Evolutionary conservation across 148 eudicot genomes (phyloP).

Genomic region (Hydrangea macrophylla): DNA sequence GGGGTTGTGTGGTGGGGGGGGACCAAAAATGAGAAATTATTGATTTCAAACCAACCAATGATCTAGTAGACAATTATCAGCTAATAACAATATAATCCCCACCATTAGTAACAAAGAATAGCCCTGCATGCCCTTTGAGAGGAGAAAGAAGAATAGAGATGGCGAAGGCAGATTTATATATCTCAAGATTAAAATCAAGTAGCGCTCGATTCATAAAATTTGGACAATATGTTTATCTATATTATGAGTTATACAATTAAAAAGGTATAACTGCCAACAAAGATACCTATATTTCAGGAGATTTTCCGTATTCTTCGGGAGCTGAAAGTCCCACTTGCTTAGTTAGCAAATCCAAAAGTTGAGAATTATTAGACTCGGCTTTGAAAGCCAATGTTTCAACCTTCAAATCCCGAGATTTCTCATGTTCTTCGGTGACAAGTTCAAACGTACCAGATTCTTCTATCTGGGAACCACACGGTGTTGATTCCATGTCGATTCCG

Average conservation of each 20-base stretch:
- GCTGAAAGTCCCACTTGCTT: conserved; percentile 39
- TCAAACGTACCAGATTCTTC: conserved; percentile 10
- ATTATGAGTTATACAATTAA: not conserved
- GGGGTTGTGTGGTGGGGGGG: too few species aligned
- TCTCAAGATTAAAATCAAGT: not conserved
- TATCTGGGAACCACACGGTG: conserved; percentile 1
- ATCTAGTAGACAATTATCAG: not conserved
- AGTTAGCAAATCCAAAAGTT: conserved; percentile 35
- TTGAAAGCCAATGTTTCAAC: conserved; percentile 1
- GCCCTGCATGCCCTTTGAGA: not conserved
- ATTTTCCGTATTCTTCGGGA: conserved; percentile 18
- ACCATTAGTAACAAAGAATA: too few species aligned
- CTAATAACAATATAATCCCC: not conserved
- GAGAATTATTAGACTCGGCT: conserved; percentile 14
- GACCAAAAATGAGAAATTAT: not conserved
- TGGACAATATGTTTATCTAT: not conserved
- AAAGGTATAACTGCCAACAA: not conserved
- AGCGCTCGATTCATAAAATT: not conserved
- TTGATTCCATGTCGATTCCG: conserved; percentile 26
- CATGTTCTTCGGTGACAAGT: not conserved
- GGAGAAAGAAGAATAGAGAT: not conserved
- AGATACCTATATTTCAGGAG: not conserved
- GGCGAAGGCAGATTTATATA: not conserved
- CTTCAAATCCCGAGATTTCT: conserved; percentile 2
- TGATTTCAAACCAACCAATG: too few species aligned